Evolutionary conservation across 352 stramenopile genomes (phyloP).

Genomic region (Globisporangium abappressorium): DNA sequence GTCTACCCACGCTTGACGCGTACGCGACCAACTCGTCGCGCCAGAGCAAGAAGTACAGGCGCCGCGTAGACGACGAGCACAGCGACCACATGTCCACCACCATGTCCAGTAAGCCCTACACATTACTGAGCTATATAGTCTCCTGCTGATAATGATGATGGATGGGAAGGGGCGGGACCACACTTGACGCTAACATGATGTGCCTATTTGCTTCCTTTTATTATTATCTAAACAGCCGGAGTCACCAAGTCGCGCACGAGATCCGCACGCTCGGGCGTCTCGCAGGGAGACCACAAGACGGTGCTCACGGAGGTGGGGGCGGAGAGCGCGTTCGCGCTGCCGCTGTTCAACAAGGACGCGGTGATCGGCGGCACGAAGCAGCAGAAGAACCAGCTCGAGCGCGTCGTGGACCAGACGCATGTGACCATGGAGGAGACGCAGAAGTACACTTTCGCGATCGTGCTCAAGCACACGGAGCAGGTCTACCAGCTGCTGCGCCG

Average conservation of each 20-base stretch:
- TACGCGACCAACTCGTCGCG: neutral
- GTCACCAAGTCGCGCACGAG: slow-evolving; percentile 16
- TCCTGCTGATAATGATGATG: neutral
- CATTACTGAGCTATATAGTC: neutral
- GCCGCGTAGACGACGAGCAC: neutral
- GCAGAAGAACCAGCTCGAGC: slow-evolving; percentile 27
- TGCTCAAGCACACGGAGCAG: slow-evolving; percentile 82
- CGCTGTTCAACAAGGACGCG: slow-evolving; percentile 27
- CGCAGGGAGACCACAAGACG: slow-evolving; percentile 31
- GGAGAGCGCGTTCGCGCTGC: slow-evolving; percentile 36
- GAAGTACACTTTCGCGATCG: slow-evolving; percentile 87
- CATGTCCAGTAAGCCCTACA: slow-evolving; percentile 14
- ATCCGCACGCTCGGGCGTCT: slow-evolving; percentile 22
- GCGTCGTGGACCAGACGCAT: slow-evolving; percentile 43
- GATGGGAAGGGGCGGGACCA: neutral
- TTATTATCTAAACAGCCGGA: slow-evolving; percentile 4
- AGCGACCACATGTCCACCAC: slow-evolving; percentile 7
- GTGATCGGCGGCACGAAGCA: slow-evolving; percentile 12
- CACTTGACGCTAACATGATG: neutral
- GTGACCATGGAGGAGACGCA: slow-evolving; percentile 84
- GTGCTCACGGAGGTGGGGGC: slow-evolving; percentile 64
- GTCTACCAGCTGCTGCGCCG: slow-evolving; percentile 61
- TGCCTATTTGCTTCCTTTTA: neutral
- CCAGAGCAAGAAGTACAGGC: slow-evolving; percentile 10
- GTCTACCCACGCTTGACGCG: slow-evolving; percentile 13